Base-by-base conservation (phyloP, 805 yeast genomes). In the Metschnikowia henanensis region DNA sequence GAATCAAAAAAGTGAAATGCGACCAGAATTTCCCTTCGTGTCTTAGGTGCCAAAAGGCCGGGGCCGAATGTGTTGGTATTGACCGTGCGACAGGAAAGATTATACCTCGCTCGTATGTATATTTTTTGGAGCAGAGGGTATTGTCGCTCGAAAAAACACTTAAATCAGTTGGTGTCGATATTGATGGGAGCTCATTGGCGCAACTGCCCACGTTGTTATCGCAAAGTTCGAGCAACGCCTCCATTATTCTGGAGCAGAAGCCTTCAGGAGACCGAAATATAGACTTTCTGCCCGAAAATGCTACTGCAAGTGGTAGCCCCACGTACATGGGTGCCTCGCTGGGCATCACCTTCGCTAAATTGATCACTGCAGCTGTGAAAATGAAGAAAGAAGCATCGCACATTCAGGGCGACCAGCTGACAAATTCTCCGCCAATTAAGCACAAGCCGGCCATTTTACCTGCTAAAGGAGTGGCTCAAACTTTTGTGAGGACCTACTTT, bases 41-140 rank as follows among this genome's bases (percentile, higher is more conserved):
- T 56, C 60, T 76, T n/a, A 72, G 74, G 28, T 84, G 91, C 59
- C 69, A 62, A 33, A 78, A 80, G 55, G 84, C 86, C 9, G 77
- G 80, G 5, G 84, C 70, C 2, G 87, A 85, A 6, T 90, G 97
- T 64, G 81, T 88, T 4, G 88, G 95, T 0, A 63, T 87, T 3
- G 97, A 91, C 59, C 90, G 95, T 0, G 88, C 90, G 6, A 87
- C 96, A 0, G 95, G 96, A 0, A 70, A 95, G 42, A 89, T 85
- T 52, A 80, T 89, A 1, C 95, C 97, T 0, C 68, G 97, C 30
- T 84, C 89, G 2, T 85, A 86, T 57, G 79, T 88, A 3, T 75
- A 80, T 17, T 84, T 82, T 53, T 66, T 89, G 45, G 97, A 89
- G 58, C 82, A 80, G 43, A 67, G 81, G 29, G 70, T 88, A 2